Evolutionary conservation across 1,284 basidiomycete genomes (phyloP), one percentile per base, ranked within the genome.

Genomic region (Marasmius tenuissimus): DNA sequence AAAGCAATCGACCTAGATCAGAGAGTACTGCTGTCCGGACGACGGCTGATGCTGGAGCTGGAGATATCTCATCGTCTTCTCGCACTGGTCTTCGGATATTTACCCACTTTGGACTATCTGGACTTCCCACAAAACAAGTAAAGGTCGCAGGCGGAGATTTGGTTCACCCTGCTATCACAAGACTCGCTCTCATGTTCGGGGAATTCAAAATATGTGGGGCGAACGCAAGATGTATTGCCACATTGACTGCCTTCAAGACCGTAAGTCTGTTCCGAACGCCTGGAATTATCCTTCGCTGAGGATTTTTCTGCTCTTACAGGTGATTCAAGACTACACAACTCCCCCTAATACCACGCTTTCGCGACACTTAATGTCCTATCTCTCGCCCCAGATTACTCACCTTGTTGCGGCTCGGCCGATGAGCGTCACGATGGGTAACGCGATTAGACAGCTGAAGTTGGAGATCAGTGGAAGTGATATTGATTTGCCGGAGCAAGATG

Each of bases 381-480:
- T 96, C 40, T 94, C 93, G 6, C 92, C 93, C 16, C 96, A 97
- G 82, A 97, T 97, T 67, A 90, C 87, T 33, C 91, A 96, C 75
- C 84, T 97, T 16, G 93, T 95, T 16, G 85, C 91, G 59, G 91
- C 93, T 34, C 81, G 96, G 57, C 92, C 94, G 0, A 91, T 96
- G 88, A 92, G 93, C n/a, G 88, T 94, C n/a, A 93, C 94, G 33
- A 94, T 96, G 87, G 95, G 94, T 0, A 96, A 96, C 70, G 95
- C 95, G 0, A 94, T 96, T 67, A 86, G 96, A 61, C 94, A 97
- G 75, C 82, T 99, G 70, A 99, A 99, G 79, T 83, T 97, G 63
- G 95, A 98, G 72, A 98, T 99, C 73, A 96, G 94, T 71, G 86
- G 87, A 20, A 88, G 95, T 52, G 92, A 94, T 68, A 93, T 95